Conservation (phyloP, 805 yeast species). For the Zygosaccharomyces lentus region DNA sequence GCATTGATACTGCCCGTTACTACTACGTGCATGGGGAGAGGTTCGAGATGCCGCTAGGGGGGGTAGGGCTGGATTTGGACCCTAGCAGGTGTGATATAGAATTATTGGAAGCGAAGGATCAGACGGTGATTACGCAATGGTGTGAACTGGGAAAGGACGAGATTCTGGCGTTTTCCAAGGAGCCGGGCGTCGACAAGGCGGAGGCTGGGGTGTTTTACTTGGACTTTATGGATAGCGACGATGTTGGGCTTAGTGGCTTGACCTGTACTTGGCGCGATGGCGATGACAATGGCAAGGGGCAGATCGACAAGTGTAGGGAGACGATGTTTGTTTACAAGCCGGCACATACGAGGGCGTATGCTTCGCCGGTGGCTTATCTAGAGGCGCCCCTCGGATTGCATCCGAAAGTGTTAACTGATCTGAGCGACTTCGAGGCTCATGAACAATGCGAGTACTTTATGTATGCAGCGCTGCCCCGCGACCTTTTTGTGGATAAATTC, state of each 20-base stretch:
- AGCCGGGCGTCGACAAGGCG: slow-evolving; percentile 9
- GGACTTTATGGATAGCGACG: slow-evolving; percentile 16
- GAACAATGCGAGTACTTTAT: slow-evolving; percentile 42
- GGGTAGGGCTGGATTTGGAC: slow-evolving; percentile 3
- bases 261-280: slow-evolving; percentile 28
- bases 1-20: slow-evolving; percentile 16
- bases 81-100: slow-evolving; percentile 11
- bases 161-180: slow-evolving; percentile 7
- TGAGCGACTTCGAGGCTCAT: slow-evolving; percentile 4
- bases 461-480: slow-evolving; percentile 42
- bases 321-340: slow-evolving; percentile 25
- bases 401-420: slow-evolving; percentile 31
- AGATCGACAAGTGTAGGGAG: slow-evolving; percentile 27
- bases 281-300: slow-evolving; percentile 8
- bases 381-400: slow-evolving; percentile 38
- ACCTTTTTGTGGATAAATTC: slow-evolving; percentile 51
- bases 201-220: slow-evolving; percentile 31
- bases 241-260: slow-evolving; percentile 27
- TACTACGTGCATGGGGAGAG: slow-evolving; percentile 13
- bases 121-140: slow-evolving; percentile 23
- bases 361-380: slow-evolving; percentile 10
- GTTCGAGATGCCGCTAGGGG: slow-evolving; percentile 3
- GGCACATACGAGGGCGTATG: slow-evolving; percentile 9
- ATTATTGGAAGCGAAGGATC: neutral
- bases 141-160: slow-evolving; percentile 9